Conservation (phyloP, 352 stramenopile species). For the Phytophthora hibernalis region DNA sequence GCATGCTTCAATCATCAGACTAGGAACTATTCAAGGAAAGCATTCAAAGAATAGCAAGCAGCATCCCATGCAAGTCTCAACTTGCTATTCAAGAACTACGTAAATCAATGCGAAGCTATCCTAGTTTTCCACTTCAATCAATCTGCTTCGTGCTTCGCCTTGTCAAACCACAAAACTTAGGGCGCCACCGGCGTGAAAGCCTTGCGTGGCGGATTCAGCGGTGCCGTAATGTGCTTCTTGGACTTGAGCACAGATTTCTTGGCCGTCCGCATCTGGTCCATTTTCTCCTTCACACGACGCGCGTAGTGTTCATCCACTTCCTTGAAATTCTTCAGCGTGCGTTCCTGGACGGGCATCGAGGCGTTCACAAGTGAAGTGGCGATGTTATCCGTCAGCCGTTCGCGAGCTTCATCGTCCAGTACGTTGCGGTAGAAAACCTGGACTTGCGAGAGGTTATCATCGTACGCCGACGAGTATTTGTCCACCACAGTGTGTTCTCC, state of each 20-base stretch:
- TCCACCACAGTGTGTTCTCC: slow-evolving; percentile 41
- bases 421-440: slow-evolving; percentile 73
- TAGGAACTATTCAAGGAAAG: slow-evolving; percentile 8
- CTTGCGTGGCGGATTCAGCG: slow-evolving; percentile 43
- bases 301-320: slow-evolving; percentile 46
- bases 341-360: slow-evolving; percentile 35
- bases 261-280: slow-evolving; percentile 37
- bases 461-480: slow-evolving; percentile 65
- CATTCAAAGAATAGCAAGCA: slow-evolving; percentile 9
- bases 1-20: slow-evolving; percentile 11
- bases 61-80: slow-evolving; percentile 4
- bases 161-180: slow-evolving; percentile 10
- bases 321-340: slow-evolving; percentile 44
- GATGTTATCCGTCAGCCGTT: slow-evolving; percentile 81
- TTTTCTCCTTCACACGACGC: slow-evolving; percentile 43
- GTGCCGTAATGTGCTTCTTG: slow-evolving; percentile 41
- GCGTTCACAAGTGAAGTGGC: slow-evolving; percentile 67
- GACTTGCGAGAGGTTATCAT: slow-evolving; percentile 83
- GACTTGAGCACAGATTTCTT: slow-evolving; percentile 29
- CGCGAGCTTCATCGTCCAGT: slow-evolving; percentile 58
- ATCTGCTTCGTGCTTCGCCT: slow-evolving; percentile 8
- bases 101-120: slow-evolving; percentile 12
- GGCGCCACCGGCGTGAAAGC: slow-evolving; percentile 39
- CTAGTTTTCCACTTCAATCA: background rate
- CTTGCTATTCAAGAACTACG: background rate